A percentile compares a stretch with the other conserved stretches of the same genome.
These are phyloP conservation scores for Emergomyces pasteurianus DNA, from an alignment of 2,329 filamentous ascomycete species.

Conservation along the genomic window DNA sequence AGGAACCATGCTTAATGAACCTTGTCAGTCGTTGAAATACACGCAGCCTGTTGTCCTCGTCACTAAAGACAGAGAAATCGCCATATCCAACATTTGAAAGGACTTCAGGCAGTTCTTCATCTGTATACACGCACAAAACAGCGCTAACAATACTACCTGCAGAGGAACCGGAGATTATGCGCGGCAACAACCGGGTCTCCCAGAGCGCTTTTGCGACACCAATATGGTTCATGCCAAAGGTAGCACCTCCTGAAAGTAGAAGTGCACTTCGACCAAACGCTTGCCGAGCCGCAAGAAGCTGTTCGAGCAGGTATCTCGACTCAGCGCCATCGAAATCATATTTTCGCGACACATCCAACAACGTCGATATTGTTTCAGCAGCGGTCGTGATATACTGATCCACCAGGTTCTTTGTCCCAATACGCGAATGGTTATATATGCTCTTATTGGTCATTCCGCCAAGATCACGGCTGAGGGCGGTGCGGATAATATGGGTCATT, in stretches of 20 bases:
- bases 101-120: slow-evolving; percentile 62
- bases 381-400: slow-evolving; percentile 78
- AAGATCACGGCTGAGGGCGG: slow-evolving; percentile 64
- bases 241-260: slow-evolving; percentile 72
- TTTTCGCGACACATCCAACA: slow-evolving; percentile 52
- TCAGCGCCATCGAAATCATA: slow-evolving; percentile 43
- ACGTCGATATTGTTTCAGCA: slow-evolving; percentile 56
- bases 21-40: slow-evolving; percentile 58
- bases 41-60: slow-evolving; percentile 46
- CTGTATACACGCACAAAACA: slow-evolving; percentile 64
- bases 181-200: slow-evolving; percentile 61
- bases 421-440: slow-evolving; percentile 72
- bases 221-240: slow-evolving; percentile 86
- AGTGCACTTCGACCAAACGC: slow-evolving; percentile 77
- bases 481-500: slow-evolving; percentile 74
- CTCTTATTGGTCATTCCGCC: slow-evolving; percentile 75
- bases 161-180: slow-evolving; percentile 78
- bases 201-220: slow-evolving; percentile 75
- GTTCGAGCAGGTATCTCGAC: slow-evolving; percentile 51
- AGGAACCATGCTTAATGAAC: slow-evolving; percentile 67
- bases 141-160: slow-evolving; percentile 78
- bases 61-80: slow-evolving; percentile 71
- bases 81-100: slow-evolving; percentile 62
- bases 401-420: slow-evolving; percentile 77
- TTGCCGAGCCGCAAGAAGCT: slow-evolving; percentile 59